Conservation (phyloP, 2,329 filamentous ascomycete genomes). For the Fusarium dlaminii region DNA sequence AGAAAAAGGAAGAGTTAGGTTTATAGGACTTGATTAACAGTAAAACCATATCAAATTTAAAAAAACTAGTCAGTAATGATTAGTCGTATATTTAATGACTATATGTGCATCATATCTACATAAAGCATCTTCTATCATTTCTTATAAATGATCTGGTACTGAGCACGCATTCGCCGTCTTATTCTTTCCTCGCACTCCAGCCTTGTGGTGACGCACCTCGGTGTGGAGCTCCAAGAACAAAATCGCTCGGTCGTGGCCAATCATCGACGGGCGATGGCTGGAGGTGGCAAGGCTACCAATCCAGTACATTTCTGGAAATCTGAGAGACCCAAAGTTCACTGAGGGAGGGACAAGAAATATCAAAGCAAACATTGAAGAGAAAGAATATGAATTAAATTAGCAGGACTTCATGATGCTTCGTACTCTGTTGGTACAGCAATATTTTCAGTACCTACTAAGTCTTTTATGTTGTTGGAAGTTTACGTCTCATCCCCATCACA, state of each 20-base stretch:
- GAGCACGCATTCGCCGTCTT: not conserved
- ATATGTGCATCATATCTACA: not conserved
- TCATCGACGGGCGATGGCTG: not conserved
- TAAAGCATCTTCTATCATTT: not conserved
- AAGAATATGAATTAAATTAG: not conserved
- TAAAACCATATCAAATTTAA: not conserved
- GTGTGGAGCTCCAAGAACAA: not conserved
- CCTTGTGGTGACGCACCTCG: slow-evolving; percentile 29
- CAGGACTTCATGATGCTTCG: too few relatives aligned
- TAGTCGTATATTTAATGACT: not conserved
- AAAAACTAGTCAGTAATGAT: not conserved
- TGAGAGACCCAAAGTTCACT: not conserved
- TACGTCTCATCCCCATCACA: not conserved
- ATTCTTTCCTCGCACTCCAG: slow-evolving; percentile 24
- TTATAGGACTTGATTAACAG: not conserved
- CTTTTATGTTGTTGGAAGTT: not conserved
- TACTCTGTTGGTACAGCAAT: not conserved
- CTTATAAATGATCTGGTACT: not conserved
- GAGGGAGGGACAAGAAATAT: not conserved
- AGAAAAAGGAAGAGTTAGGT: not conserved
- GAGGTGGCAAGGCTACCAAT: slow-evolving; percentile 16
- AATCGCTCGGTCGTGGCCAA: not conserved
- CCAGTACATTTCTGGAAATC: not conserved
- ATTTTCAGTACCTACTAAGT: not conserved
- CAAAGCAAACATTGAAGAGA: not conserved